phyloP scores from a whole-genome alignment of 371 early-diverging fungal genomes.

The Mortierella sp. region DNA sequence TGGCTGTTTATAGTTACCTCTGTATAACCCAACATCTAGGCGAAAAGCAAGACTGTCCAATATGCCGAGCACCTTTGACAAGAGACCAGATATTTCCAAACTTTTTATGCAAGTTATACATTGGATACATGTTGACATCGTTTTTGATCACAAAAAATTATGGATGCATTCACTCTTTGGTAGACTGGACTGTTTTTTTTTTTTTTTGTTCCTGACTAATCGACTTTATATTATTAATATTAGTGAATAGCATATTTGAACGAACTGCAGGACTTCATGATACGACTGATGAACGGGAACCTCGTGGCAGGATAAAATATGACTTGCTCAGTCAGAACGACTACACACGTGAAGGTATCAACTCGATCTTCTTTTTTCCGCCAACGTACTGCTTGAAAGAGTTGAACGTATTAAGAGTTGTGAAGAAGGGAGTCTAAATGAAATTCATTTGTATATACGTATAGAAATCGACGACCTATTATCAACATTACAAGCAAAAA shows the following conservation, averaged over 20 bases:
- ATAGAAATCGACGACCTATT: slow-evolving; percentile 69
- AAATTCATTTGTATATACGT: neutral
- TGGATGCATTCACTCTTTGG: neutral
- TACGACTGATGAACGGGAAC: slow-evolving; percentile 14
- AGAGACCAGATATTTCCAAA: slow-evolving; percentile 85
- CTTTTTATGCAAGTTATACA: slow-evolving; percentile 71
- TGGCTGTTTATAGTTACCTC: slow-evolving; percentile 61
- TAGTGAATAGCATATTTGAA: slow-evolving; percentile 50
- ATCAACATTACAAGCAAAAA: slow-evolving; percentile 66
- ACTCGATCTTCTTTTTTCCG: neutral
- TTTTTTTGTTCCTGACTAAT: slow-evolving; percentile 6
- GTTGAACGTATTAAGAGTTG: neutral
- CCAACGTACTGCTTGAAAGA: neutral
- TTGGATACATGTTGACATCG: slow-evolving; percentile 9
- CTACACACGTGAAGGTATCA: slow-evolving; percentile 47
- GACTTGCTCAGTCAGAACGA: slow-evolving; percentile 37
- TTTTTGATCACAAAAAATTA: neutral
- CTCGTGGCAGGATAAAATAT: slow-evolving; percentile 20
- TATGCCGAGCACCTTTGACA: slow-evolving; percentile 69
- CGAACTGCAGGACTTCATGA: slow-evolving; percentile 28
- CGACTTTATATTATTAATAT: neutral
- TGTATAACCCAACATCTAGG: slow-evolving; percentile 81
- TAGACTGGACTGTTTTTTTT: slow-evolving; percentile 3
- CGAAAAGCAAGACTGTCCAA: slow-evolving; percentile 75
- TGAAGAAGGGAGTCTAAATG: neutral